Evolutionary conservation across 2,329 filamentous ascomycete species (phyloP), one percentile per base, ranked within the genome.

Genomic region (Aspergillus candidus): DNA sequence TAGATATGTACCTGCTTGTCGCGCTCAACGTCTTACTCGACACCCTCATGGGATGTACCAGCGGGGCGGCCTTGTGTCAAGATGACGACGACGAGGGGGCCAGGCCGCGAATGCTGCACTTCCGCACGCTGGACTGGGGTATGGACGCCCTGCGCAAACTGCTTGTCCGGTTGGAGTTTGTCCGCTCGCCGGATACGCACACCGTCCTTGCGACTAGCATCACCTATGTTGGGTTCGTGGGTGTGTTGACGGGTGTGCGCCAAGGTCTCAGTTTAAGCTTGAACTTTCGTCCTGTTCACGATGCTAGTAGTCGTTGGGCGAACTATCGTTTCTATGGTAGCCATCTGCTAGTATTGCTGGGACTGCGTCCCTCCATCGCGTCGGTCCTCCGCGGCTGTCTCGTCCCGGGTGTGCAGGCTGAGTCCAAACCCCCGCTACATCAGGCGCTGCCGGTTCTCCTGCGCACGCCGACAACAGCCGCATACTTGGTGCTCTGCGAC

Each of bases 11-110:
- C 51, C 61, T 84, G 0, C 67, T 85, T 0, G 73, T 85, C 3
- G 74, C 74, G 3, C 73, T 83, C 52, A 85, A 85, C 52, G 77
- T 79, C 2, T 62, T 84, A 2, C 67, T 85, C 1, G 82, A 86
- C 53, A 63, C 78, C 4, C 66, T 85, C 31, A 74, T 85, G 63
- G 82, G 81, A 2, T 85, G 82, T 57, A 84, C 81, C 1, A 82
- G 78, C 48, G 77, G 78, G 15, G 77, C 70, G 12, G 64, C 62
- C 2, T 55, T 57, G 32, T 47, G 48, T 4, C 45, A 54, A 11
- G 45, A 43, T 6, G 41, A 43, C 13, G 11, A 17, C 17, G 46
- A 40, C 0, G 40, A 49, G 18, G 18, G 18, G 4, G 18, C 18
- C 34, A 32, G 37, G 10, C 48, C 53, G 5, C 61, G 48, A 45